Conservation (phyloP, 164 flowering plant species). For the grape (Vitis vinifera) region ASM3070453v1 NC_081819.1:18851501-18852000, state of each 20-base stretch:
- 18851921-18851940: conserved; percentile 85
- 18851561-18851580: conserved; percentile 68
- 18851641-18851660: too few species aligned
- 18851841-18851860: conserved; percentile 81
- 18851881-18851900: conserved; percentile 40
- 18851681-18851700: neutral
- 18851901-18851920: conserved; percentile 66
- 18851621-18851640: too few species aligned
- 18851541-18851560: conserved; percentile 79
- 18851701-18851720: neutral
- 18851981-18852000: conserved; percentile 26
- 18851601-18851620: conserved; percentile 42
- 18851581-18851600: conserved; percentile 47
- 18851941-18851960: conserved; percentile 68
- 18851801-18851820: conserved; percentile 81
- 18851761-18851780: conserved; percentile 90
- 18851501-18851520: conserved; percentile 66
- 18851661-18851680: too few species aligned
- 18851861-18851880: conserved; percentile 30
- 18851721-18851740: neutral
- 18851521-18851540: conserved; percentile 90
- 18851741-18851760: conserved; percentile 82
- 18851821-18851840: conserved; percentile 86
- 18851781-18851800: conserved; percentile 87
- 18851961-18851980: conserved; percentile 48